Conservation (phyloP, 192 early-diverging fungal species). For the Jimgerdemannia lactiflua region DNA sequence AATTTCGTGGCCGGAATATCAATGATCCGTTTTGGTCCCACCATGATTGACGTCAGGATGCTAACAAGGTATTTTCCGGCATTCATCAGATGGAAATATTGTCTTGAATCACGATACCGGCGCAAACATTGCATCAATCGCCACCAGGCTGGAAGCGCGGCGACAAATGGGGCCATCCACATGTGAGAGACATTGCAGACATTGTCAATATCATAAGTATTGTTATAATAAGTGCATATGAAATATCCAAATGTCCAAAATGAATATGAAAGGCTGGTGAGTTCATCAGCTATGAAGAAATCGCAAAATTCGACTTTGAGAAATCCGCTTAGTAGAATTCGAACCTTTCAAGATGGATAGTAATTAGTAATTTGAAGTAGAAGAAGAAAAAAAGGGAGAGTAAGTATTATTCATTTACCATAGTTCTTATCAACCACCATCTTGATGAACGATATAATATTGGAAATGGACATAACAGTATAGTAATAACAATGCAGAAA, state of each 20-base stretch:
- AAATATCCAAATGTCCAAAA: constrained; percentile 57
- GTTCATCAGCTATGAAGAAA: constrained; percentile 78
- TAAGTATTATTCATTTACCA: constrained; percentile 18
- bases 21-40: constrained; percentile 10
- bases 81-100: constrained; percentile 57
- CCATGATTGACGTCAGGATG: constrained; percentile 18
- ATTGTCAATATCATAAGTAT: constrained; percentile 52
- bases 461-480: constrained; percentile 42
- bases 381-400: not conserved
- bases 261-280: constrained; percentile 70
- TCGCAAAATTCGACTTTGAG: constrained; percentile 75
- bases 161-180: constrained; percentile 66
- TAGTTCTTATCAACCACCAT: constrained; percentile 33
- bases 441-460: constrained; percentile 38
- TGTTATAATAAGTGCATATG: constrained; percentile 55
- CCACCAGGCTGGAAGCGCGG: constrained; percentile 63
- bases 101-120: constrained; percentile 57
- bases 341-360: constrained; percentile 20
- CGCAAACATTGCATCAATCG: constrained; percentile 75
- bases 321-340: constrained; percentile 54
- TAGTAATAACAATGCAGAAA: constrained; percentile 21
- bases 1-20: constrained; percentile 9
- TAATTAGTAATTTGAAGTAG: not conserved
- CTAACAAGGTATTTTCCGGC: constrained; percentile 31
- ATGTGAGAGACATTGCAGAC: constrained; percentile 51